Base-by-base conservation (phyloP, 352 stramenopile species). In the Phytophthora hybrid region DNA sequence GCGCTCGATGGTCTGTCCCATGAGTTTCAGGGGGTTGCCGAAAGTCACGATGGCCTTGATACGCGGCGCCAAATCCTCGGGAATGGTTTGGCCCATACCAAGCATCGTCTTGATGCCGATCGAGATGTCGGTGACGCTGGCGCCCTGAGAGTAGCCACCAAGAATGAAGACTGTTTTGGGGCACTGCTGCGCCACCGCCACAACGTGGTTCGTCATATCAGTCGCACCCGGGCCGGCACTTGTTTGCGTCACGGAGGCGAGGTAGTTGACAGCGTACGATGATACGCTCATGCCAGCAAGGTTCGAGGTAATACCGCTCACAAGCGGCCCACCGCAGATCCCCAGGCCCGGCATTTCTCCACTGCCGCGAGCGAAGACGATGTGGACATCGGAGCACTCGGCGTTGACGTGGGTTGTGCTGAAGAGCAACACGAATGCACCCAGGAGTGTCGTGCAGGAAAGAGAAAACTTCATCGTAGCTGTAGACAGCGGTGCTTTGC, bases 11-110 rank as follows among this genome's bases (percentile, higher is more conserved):
- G 73, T 77, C 26, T 73, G 57, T 18, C 73, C 73, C 49, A 64
- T 64, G 47, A 79, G 58, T 21, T 66, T 69, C 19, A 79, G 57
- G 5, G 73, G 68, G 51, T 79, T 79, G 23, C 73, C 73, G 49
- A 80, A 82, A 18, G 63, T 76, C 47, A 79, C 75, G 26, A 82
- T 63, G 3, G 71, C 74, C 59, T 76, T 76, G 59, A 78, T 81
- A 46, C 74, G 70, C 23, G 70, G 52, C 4, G 70, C 66, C 11
- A 76, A 23, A 4, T 59, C 32, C 44, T 73, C 63, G 14, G 62
- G 70, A 26, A 80, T 80, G 13, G 19, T 54, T 5, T 69, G 13
- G 8, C 69, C 72, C 1, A 59, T 21, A 26, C 66, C 72, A 11
- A 79, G 53, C 39, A 60, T 58, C 13, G 69, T 80, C 16, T 59